phyloP scores from a whole-genome alignment of 2,329 filamentous ascomycete species.

The Metarhizium anisopliae region DNA sequence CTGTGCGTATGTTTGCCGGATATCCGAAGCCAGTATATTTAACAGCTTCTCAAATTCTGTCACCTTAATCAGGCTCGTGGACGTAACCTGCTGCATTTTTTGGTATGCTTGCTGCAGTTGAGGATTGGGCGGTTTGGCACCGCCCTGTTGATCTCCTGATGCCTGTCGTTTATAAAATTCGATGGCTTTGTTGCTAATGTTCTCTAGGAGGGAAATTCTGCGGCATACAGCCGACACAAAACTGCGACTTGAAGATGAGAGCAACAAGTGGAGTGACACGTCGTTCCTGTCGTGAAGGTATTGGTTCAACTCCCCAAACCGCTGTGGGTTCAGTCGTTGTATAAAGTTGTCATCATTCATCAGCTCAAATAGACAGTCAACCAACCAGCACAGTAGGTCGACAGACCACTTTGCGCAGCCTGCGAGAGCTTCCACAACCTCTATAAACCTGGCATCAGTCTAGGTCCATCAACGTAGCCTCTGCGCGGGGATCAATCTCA shows the following conservation, averaged over 20 bases:
- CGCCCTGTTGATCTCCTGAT: slow-evolving; percentile 26
- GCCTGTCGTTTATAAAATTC: slow-evolving; percentile 41
- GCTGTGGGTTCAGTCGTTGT: slow-evolving; percentile 36
- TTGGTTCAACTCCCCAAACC: slow-evolving; percentile 38
- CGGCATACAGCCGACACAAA: slow-evolving; percentile 63
- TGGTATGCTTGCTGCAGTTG: slow-evolving; percentile 49
- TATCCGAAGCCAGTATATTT: slow-evolving; percentile 35
- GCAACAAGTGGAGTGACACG: slow-evolving; percentile 52
- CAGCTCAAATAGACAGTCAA: slow-evolving; percentile 49
- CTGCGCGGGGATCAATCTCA: slow-evolving; percentile 12
- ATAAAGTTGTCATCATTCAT: slow-evolving; percentile 43
- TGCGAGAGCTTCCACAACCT: slow-evolving; percentile 62
- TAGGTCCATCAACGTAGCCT: slow-evolving; percentile 6
- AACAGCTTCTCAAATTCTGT: slow-evolving; percentile 56
- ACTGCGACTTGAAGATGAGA: slow-evolving; percentile 65
- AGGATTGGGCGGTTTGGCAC: slow-evolving; percentile 33
- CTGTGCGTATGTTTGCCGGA: slow-evolving; percentile 40
- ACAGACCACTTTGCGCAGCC: slow-evolving; percentile 74
- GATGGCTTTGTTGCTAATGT: slow-evolving; percentile 37
- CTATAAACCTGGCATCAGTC: slow-evolving; percentile 26
- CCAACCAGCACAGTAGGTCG: slow-evolving; percentile 57
- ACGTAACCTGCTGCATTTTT: slow-evolving; percentile 42
- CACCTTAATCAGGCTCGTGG: slow-evolving; percentile 46
- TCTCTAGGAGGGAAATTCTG: slow-evolving; percentile 49
- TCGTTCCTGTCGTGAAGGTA: slow-evolving; percentile 48